Conservation (phyloP, 2,329 filamentous ascomycete genomes). For the Fusarium nygamai region DNA sequence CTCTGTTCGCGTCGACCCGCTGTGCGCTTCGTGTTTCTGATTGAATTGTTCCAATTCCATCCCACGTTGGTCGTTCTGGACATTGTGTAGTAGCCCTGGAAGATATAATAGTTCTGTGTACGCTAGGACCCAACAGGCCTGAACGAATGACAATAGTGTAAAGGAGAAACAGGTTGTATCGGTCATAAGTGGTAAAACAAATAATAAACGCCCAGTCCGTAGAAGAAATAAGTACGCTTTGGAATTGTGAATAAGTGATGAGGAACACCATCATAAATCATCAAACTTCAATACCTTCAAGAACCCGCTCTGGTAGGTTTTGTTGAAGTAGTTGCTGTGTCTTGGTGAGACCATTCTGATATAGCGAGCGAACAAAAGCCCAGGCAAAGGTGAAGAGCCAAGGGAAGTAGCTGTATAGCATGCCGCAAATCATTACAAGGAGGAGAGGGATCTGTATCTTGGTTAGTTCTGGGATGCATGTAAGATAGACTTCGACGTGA, state of each 20-base stretch:
- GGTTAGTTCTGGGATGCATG: slow-evolving; percentile 29
- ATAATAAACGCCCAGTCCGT: slow-evolving; percentile 20
- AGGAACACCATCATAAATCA: slow-evolving; percentile 31
- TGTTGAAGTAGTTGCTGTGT: slow-evolving; percentile 44
- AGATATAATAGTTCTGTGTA: background rate
- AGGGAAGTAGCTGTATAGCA: slow-evolving; percentile 63
- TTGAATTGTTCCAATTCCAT: background rate
- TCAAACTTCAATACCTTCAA: slow-evolving; percentile 45
- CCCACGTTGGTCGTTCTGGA: background rate
- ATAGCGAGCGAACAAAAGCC: slow-evolving; percentile 47
- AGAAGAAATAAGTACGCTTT: slow-evolving; percentile 23
- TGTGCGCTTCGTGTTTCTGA: background rate
- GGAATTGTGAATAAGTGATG: slow-evolving; percentile 24
- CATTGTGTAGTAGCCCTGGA: background rate
- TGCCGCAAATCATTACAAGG: slow-evolving; percentile 58
- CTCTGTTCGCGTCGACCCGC: background rate
- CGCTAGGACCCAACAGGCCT: background rate
- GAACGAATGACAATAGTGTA: slow-evolving; percentile 12
- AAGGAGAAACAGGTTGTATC: slow-evolving; percentile 3
- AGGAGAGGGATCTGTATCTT: slow-evolving; percentile 61
- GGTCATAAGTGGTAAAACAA: slow-evolving; percentile 20
- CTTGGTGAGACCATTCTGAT: slow-evolving; percentile 43
- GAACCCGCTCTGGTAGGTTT: slow-evolving; percentile 37
- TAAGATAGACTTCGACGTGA: slow-evolving; percentile 1
- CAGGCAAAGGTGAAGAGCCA: slow-evolving; percentile 54